Evolutionary conservation across 306 rosid genomes (phyloP), one percentile per base, ranked within the genome.

Genomic region (Cucurbita argyrosperma): DNA sequence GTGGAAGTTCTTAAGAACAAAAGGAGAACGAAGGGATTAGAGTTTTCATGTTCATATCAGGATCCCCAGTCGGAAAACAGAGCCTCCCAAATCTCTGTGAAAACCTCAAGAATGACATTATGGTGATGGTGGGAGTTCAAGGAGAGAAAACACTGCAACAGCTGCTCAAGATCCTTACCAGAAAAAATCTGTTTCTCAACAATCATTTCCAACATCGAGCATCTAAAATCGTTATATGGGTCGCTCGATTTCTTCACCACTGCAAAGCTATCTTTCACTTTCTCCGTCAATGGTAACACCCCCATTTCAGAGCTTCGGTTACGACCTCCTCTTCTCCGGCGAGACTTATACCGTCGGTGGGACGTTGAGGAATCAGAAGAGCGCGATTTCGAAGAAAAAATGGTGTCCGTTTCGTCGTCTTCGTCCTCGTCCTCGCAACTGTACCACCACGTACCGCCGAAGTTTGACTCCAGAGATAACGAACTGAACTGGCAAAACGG

Each of bases 131-230:
- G 11, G 1, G 96, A 94, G 79, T 94, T 94, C 74, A 94, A 79
- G 0, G 92, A 85, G 5, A 94, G 83, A 78, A 91, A 94, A 72
- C 99, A 89, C 83, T 91, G 96, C 86, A 94, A 82, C 4, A 94
- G 95, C 59, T 89, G 87, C 82, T 91, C 96, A 59, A 94, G 92
- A 78, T 90, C 99, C 5, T 43, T 26, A 0, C 89, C 86, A 4
- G 87, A 79, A 76, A 89, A 91, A 71, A 94, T 91, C 86, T 89
- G 99, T 62, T 89, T 94, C 90, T 91, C 97, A 1, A 91, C 79
- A 16, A 94, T 94, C 99, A 94, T 94, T 56, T 94, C 99, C 75
- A 94, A 86, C 99, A 94, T 94, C 0, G 99, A 94, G 0, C 84
- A 82, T 76, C 97, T 88, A 65, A 94, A 94, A 75, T 94, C 99